Evolutionary conservation across 495 filamentous ascomycete species (phyloP), one percentile per base, ranked within the genome.

Genomic region (Penicillium steckii): DNA sequence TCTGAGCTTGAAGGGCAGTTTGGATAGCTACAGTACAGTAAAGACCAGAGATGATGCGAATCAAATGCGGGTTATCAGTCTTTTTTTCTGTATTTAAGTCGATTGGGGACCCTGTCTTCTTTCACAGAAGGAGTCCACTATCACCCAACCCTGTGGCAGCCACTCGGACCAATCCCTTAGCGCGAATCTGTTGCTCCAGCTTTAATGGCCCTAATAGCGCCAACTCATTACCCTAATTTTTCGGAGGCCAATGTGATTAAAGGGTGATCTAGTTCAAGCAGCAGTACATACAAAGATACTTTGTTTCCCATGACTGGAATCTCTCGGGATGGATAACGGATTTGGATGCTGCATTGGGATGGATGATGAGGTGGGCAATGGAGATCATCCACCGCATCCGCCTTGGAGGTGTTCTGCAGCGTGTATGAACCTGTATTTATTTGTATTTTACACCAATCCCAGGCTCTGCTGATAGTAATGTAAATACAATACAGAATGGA

Each of bases 321-420:
- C n/a, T n/a, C n/a, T 32, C 29, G 8, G 29, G 29, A 32, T 13
- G 10, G 29, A 32, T 13, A n/a, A 4, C 29, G n/a, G n/a, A n/a
- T n/a, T 13, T 2, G 10, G 15, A 18, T 37, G 54, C 45, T 43
- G 44, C 52, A 49, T 46, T 48, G 56, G 50, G 50, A 51, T 56
- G 32, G 51, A 60, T 41, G 54, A 55, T 38, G 46, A 49, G 41
- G 59, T 50, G 48, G 53, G 57, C 56, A 46, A 62, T 55, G 61
- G 53, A 56, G 59, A 65, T 62, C 59, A 65, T 62, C 62, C 59
- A 65, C 18, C 32, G 53, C 29, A 59, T 49, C 46, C 53, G 50
- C 30, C 46, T 26, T 26, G 17, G 23, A 44, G 40, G 46, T 30
- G 19, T 37, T 48, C 46, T 46, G 33, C 3, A 25, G 3, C 3